These are phyloP conservation scores for Colletotrichum euphorbiae DNA, from an alignment of 2,329 filamentous ascomycete genomes.

Conservation along the genomic window DNA sequence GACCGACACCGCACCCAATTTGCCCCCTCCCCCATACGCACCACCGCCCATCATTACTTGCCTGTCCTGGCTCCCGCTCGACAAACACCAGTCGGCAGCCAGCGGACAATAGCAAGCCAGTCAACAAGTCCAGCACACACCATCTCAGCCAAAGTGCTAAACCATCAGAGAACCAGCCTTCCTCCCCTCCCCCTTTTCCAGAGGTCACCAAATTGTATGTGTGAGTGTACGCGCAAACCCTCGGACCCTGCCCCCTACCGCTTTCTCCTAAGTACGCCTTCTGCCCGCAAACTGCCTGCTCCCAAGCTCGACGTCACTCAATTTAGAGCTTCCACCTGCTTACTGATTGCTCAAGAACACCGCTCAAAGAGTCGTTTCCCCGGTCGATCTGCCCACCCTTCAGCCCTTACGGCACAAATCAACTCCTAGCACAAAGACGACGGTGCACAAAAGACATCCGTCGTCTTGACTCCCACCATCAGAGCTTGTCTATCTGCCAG, in stretches of 20 bases:
- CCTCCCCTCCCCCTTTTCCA: conserved; percentile 1
- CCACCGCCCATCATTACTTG: conserved; percentile 20
- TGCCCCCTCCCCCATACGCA: conserved; percentile 36
- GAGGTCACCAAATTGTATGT: background rate
- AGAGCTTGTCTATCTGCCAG: conserved; percentile 3
- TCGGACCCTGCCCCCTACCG: conserved; percentile 22
- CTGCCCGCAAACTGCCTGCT: conserved; percentile 5
- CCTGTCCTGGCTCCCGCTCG: conserved; percentile 19
- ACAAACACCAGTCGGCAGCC: conserved; percentile 10
- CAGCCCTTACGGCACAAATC: conserved; percentile 24
- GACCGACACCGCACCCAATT: conserved; percentile 29
- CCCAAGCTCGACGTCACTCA: conserved; percentile 34
- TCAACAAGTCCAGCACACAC: conserved; percentile 14
- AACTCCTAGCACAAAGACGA: conserved; percentile 21
- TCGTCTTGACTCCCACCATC: conserved; percentile 27
- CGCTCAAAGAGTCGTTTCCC: conserved; percentile 24
- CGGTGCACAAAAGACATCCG: conserved; percentile 2
- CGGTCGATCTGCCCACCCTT: conserved; percentile 29
- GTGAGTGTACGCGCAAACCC: conserved; percentile 23
- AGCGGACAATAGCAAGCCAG: conserved; percentile 16
- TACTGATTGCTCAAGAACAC: conserved; percentile 28
- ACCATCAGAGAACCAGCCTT: conserved; percentile 16
- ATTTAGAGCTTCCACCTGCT: conserved; percentile 37
- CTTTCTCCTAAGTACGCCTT: background rate
- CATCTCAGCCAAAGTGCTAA: conserved; percentile 30